Base-by-base conservation (phyloP, 2,329 filamentous ascomycete species). In the Alternaria rosae region DNA sequence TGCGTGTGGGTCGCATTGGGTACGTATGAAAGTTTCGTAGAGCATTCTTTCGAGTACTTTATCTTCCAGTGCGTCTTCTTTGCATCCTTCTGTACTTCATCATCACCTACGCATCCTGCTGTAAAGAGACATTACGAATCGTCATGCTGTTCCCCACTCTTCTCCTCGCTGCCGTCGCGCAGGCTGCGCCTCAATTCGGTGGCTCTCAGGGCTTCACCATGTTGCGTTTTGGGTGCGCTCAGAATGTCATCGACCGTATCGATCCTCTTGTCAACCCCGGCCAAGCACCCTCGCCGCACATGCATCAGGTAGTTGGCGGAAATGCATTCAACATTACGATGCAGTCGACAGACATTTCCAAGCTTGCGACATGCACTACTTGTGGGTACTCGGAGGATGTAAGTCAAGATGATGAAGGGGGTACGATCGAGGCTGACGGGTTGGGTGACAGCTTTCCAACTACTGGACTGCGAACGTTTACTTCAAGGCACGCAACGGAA, bases 251-350 rank as follows among this genome's bases (percentile, higher is more conserved):
- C 53, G 74, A 76, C 48, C 68, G 74, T 9, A 67, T 76, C 21
- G 74, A 76, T 48, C 74, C 74, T 23, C 62, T 76, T 12, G 78
- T 80, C 50, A 79, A 79, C 57, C 79, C 79, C 0, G 79, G 79
- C 11, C 64, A 68, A 28, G 57, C 70, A 2, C 76, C 71, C 3
- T 77, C 76, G 0, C 74, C 77, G 1, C 79, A 81, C 54, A 68
- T 76, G 59, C 79, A 81, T 64, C 80, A 81, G 65, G 74, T 81
- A 47, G 79, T 77, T 3, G 79, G 80, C 25, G 82, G 82, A 4
- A 80, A 84, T 62, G 81, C 80, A 1, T 84, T 84, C 75, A 83
- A 83, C 59, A 73, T 76, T 13, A 76, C 81, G 1, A 84, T 84
- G 82, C 69, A 78, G 38, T 72, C 62, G 23, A 65, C 66, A 12